Evolutionary conservation across 176 grass and related monocot genomes (phyloP), one percentile per base, ranked within the genome.

Genomic region (Pharus latifolius): DNA sequence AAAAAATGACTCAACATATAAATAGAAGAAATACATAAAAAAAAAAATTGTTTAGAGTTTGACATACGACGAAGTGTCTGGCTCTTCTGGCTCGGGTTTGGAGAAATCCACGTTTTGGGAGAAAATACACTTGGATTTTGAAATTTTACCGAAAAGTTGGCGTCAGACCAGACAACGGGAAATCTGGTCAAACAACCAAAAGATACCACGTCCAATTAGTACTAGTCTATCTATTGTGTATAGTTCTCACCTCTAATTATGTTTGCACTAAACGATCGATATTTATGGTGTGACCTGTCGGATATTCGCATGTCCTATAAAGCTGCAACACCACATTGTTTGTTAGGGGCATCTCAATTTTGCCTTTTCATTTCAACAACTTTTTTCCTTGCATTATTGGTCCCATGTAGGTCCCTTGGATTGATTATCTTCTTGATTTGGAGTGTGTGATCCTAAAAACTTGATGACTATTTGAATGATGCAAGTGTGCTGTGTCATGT

Each of bases 371-470:
- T 79, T 28, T 30, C 11, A 17, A 48, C 11, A 10, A 33, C 64
- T 38, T 69, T 56, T 33, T 20, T n/a, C 30, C 48, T 38, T 56
- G 47, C 56, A 80, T 80, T 80, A 80, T 85, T 80, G 76, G 76
- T 69, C 11, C 62, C 0, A 27, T 47, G 14, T 20, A 33, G 76
- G 76, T 10, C 34, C 70, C 76, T 23, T 18, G n/a, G 49, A 54
- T 57, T 28, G 37, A 56, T 85, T 62, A 80, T 85, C 75, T 49
- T 6, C 3, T 51, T 16, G 51, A 14, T 0, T 30, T 49, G 20
- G 58, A 63, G 45, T 28, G 81, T 60, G 61, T 7, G 61, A 85
- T 85, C 70, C 58, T 53, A 9, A 16, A 63, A 74, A 68, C 46
- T 52, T 55, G 82, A 53, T 69, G 4, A 2, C 33, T 19, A 23